These are phyloP conservation scores for Chionographis japonica DNA, from an alignment of 106 monocot genomes.

Conservation along the genomic window DNA sequence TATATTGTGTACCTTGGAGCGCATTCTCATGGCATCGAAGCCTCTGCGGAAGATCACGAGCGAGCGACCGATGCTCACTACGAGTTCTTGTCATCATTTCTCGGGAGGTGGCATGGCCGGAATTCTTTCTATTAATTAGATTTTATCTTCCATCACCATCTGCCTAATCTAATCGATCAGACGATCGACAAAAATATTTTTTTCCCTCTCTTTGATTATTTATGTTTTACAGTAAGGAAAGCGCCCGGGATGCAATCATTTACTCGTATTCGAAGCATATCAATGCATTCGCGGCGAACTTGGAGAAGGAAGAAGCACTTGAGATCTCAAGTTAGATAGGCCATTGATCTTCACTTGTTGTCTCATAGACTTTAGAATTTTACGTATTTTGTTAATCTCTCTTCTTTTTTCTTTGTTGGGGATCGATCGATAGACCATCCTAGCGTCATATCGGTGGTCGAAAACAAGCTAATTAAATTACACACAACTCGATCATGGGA, in stretches of 20 bases:
- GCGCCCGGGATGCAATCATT: conserved; percentile 38
- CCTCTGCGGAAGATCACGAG: conserved; percentile 15
- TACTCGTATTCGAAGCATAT: conserved; percentile 69
- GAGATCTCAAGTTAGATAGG: conserved; percentile 31
- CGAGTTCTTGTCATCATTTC: conserved; percentile 28
- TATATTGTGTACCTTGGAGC: conserved; percentile 69
- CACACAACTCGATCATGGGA: conserved; percentile 52
- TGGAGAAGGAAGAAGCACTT: conserved; percentile 41
- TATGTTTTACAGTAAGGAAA: conserved; percentile 35
- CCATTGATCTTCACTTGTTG: background rate
- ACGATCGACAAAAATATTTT: background rate
- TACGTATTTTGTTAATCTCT: background rate
- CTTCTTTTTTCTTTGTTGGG: background rate
- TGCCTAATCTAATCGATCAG: background rate
- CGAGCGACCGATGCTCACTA: conserved; percentile 28
- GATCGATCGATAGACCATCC: conserved; percentile 10
- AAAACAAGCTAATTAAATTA: conserved; percentile 16
- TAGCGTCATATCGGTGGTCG: conserved; percentile 25
- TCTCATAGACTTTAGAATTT: background rate
- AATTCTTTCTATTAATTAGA: too few relatives aligned
- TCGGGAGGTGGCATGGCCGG: conserved; percentile 34
- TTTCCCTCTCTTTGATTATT: background rate
- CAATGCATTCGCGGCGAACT: conserved; percentile 63
- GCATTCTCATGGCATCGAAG: conserved; percentile 40
- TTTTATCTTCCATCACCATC: background rate